These are phyloP conservation scores for Metarhizium humberi DNA, from an alignment of 2,329 filamentous ascomycete genomes.

Conservation along the genomic window DNA sequence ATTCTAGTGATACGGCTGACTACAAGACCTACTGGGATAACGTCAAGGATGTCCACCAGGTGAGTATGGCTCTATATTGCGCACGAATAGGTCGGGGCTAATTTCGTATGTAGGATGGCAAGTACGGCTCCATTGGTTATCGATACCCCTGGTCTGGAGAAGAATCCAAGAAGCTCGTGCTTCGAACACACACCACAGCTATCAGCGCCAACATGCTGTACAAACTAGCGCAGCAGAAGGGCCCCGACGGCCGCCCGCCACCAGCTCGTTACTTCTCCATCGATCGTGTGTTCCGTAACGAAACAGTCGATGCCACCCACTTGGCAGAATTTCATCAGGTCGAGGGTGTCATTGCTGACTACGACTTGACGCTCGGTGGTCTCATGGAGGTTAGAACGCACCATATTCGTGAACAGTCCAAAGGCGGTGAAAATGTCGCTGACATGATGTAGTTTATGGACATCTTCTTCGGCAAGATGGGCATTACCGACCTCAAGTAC, in stretches of 20 bases:
- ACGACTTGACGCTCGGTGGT: constrained; percentile 82
- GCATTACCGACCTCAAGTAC: constrained; percentile 75
- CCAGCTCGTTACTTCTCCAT: constrained; percentile 96
- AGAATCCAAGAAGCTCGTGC: constrained; percentile 74
- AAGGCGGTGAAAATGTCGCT: neutral
- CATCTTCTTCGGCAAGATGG: constrained; percentile 94
- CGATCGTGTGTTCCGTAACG: constrained; percentile 95
- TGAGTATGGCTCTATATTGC: neutral
- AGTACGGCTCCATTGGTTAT: constrained; percentile 93
- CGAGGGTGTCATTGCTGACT: constrained; percentile 97
- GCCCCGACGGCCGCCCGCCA: constrained; percentile 55
- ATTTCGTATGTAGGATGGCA: constrained; percentile 47
- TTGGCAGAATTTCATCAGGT: constrained; percentile 98
- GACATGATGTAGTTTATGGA: constrained; percentile 59
- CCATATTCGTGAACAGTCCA: too few relatives aligned
- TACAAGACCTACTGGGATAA: constrained; percentile 86
- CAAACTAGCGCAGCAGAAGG: constrained; percentile 74
- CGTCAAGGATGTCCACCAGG: constrained; percentile 74
- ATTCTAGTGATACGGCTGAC: constrained; percentile 46
- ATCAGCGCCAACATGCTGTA: constrained; percentile 86
- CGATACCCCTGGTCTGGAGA: constrained; percentile 87
- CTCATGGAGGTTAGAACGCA: constrained; percentile 52
- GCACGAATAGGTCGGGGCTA: neutral
- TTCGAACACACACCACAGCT: constrained; percentile 93
- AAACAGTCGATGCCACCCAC: constrained; percentile 94